phyloP scores from a whole-genome alignment of 768 basidiomycete species.

The Rhizopogon vinicolor region DNA sequence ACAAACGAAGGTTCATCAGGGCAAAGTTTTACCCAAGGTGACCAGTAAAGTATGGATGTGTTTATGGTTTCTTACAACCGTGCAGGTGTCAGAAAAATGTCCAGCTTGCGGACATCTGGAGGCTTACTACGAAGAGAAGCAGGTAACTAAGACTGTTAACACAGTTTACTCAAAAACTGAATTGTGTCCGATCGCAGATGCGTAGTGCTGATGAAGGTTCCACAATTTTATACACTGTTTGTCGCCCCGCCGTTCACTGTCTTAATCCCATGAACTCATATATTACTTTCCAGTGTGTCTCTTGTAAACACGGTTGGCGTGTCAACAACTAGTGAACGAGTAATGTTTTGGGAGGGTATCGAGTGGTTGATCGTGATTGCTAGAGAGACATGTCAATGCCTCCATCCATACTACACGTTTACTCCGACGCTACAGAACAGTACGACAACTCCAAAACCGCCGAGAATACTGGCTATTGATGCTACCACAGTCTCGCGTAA shows the following conservation, averaged over 20 bases:
- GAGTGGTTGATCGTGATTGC: not conserved
- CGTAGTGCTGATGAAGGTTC: conserved; percentile 94
- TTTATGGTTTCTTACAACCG: not conserved
- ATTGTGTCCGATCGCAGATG: conserved; percentile 38
- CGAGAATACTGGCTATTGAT: conserved; percentile 67
- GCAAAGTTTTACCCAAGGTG: conserved; percentile 65
- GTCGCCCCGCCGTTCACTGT: conserved; percentile 23
- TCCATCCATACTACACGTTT: conserved; percentile 49
- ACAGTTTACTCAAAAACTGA: not conserved
- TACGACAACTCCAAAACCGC: conserved; percentile 86
- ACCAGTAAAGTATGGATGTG: conserved; percentile 30
- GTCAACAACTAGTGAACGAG: conserved; percentile 58
- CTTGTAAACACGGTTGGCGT: conserved; percentile 79
- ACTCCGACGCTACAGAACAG: conserved; percentile 86
- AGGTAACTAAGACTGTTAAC: conserved; percentile 41
- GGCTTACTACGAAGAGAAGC: conserved; percentile 85
- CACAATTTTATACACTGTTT: conserved; percentile 89
- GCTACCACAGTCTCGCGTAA: conserved; percentile 69
- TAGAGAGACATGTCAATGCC: conserved; percentile 2
- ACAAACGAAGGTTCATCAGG: conserved; percentile 74
- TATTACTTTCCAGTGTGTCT: conserved; percentile 50
- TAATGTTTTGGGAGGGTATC: not conserved
- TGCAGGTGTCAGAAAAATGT: conserved; percentile 85
- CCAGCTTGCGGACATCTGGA: conserved; percentile 81
- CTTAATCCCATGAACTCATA: conserved; percentile 2